Evolutionary conservation across 73 alveolate genomes (phyloP).

Genomic region (Paramecium bursaria): DNA sequence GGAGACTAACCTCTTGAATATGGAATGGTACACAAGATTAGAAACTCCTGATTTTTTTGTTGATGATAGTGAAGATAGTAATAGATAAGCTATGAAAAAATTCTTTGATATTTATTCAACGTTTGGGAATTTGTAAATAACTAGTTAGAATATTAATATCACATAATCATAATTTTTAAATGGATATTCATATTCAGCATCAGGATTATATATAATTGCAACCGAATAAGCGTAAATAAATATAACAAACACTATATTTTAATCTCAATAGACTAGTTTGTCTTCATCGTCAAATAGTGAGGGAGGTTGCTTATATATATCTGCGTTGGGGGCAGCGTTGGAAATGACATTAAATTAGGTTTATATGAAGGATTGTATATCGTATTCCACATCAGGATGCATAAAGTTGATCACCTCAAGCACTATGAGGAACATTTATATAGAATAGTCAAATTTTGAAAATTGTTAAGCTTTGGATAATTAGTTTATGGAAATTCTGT

Average conservation of each 20-base stretch:
- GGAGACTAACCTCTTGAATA: conserved; percentile 9
- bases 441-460: neutral
- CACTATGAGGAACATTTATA: neutral
- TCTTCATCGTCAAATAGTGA: neutral
- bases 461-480: conserved; percentile 4
- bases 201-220: neutral
- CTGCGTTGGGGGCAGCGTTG: neutral
- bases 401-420: conserved; percentile 1
- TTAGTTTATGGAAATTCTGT: neutral
- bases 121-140: neutral
- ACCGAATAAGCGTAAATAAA: neutral
- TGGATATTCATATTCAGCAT: neutral
- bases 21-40: conserved; percentile 25
- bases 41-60: conserved; percentile 46
- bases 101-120: neutral
- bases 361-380: conserved; percentile 17
- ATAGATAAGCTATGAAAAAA: too few species aligned
- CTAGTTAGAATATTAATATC: neutral
- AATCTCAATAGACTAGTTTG: neutral
- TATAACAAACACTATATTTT: neutral
- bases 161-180: neutral
- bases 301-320: conserved; percentile 43
- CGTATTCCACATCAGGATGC: conserved; percentile 39
- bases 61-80: neutral
- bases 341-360: neutral